Evolutionary conservation across 495 filamentous ascomycete species (phyloP).

Genomic region (Parmelia sp.): DNA sequence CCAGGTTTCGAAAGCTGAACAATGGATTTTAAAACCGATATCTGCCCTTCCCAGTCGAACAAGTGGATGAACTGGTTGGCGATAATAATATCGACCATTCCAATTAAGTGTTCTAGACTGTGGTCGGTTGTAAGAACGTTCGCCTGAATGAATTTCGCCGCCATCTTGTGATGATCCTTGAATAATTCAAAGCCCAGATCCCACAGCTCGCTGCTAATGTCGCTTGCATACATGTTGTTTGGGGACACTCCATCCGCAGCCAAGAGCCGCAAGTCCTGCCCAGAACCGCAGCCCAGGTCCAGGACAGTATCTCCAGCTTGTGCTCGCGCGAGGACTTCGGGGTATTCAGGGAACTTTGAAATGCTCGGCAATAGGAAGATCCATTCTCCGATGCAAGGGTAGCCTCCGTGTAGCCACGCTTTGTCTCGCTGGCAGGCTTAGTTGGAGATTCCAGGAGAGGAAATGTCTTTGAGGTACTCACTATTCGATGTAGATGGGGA

Average conservation of each 20-base stretch:
- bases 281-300: slow-evolving; percentile 48
- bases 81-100: too few species aligned
- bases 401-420: slow-evolving; percentile 1
- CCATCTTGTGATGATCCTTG: slow-evolving; percentile 31
- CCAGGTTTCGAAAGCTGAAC: slow-evolving; percentile 33
- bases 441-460: not conserved
- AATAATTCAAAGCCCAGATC: slow-evolving; percentile 36
- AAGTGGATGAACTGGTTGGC: slow-evolving; percentile 45
- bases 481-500: slow-evolving; percentile 7
- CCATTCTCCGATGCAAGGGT: slow-evolving; percentile 16
- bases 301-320: slow-evolving; percentile 33
- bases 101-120: too few species aligned
- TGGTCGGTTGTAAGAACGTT: too few species aligned
- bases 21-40: slow-evolving; percentile 34
- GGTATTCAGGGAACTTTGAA: slow-evolving; percentile 25
- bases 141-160: slow-evolving; percentile 37
- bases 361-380: slow-evolving; percentile 13
- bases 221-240: slow-evolving; percentile 24
- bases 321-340: slow-evolving; percentile 27
- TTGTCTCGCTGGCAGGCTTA: slow-evolving; percentile 8
- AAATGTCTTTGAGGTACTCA: not conserved
- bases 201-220: slow-evolving; percentile 24
- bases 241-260: slow-evolving; percentile 25
- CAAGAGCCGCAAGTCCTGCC: slow-evolving; percentile 46
- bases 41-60: slow-evolving; percentile 42